phyloP scores from a whole-genome alignment of 148 eudicot species.

The Chenopodium quinoa region DNA sequence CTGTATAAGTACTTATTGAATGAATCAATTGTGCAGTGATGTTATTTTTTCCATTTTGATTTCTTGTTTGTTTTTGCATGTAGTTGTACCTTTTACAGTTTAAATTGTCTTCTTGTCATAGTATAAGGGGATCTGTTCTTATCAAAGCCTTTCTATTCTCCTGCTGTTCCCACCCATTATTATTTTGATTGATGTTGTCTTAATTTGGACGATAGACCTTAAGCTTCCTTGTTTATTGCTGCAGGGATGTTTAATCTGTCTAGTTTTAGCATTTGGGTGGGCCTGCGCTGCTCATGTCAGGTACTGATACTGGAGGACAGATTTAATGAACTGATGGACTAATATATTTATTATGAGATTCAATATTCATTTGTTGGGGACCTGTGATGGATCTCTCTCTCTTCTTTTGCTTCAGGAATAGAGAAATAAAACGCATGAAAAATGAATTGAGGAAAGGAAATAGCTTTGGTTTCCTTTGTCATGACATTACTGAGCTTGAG shows the following conservation, averaged over 20 bases:
- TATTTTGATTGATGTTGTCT: no score
- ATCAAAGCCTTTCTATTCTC: neutral
- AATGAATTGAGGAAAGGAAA: constrained; percentile 56
- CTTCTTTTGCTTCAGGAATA: constrained; percentile 46
- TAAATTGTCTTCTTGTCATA: neutral
- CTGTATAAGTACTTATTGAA: neutral
- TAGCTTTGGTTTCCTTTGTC: constrained; percentile 72
- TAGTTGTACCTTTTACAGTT: neutral
- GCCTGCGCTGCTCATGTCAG: constrained; percentile 83
- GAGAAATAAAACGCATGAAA: constrained; percentile 77
- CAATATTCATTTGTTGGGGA: neutral
- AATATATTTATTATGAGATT: neutral
- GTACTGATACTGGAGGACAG: constrained; percentile 32
- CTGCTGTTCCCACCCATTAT: neutral
- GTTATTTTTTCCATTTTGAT: neutral
- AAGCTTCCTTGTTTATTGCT: constrained; percentile 20
- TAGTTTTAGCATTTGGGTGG: constrained; percentile 83
- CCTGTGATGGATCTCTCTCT: neutral
- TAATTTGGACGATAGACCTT: neutral
- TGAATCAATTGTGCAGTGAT: neutral
- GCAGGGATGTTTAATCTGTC: constrained; percentile 77
- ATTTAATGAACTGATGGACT: neutral
- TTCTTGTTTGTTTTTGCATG: neutral
- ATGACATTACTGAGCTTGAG: constrained; percentile 75
- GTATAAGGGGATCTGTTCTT: neutral